Evolutionary conservation across 75 land plant genomes (phyloP).

Genomic region (Selaginella tamariscina): DNA sequence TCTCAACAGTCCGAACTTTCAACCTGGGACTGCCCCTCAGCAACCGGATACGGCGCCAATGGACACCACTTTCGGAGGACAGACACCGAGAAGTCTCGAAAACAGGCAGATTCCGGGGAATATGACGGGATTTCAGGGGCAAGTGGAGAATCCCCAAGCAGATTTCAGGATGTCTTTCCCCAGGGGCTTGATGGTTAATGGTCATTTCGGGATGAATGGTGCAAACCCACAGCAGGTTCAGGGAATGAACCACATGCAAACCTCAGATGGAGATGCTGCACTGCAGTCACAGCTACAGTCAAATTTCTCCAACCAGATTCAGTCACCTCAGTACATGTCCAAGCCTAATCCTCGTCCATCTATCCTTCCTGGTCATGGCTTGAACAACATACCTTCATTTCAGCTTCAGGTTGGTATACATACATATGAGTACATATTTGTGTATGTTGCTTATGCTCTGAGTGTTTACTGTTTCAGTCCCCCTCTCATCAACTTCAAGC

Average conservation of each 20-base stretch:
- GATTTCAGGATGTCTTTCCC: not conserved
- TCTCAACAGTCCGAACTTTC: not conserved
- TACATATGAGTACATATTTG: not conserved
- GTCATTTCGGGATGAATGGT: not conserved
- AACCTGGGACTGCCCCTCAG: too few species aligned
- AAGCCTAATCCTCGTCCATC: not conserved
- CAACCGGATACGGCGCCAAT: not conserved
- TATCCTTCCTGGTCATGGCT: not conserved
- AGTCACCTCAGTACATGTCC: not conserved
- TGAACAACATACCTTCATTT: not conserved
- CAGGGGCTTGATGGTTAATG: not conserved
- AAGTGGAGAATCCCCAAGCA: not conserved
- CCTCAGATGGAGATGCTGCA: not conserved
- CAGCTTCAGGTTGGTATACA: not conserved
- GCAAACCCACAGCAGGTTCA: not conserved
- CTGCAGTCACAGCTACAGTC: not conserved
- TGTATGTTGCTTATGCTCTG: too few species aligned
- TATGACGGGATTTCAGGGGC: not conserved
- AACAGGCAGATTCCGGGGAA: not conserved
- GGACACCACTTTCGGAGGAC: not conserved
- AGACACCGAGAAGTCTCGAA: not conserved
- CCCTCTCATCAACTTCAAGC: slow-evolving; percentile 14
- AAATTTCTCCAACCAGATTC: not conserved
- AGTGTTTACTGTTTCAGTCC: not conserved
- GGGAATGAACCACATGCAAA: not conserved